These are phyloP conservation scores for Aechmea fasciata DNA, from an alignment of 176 grass and related monocot genomes.

Conservation along the genomic window DNA sequence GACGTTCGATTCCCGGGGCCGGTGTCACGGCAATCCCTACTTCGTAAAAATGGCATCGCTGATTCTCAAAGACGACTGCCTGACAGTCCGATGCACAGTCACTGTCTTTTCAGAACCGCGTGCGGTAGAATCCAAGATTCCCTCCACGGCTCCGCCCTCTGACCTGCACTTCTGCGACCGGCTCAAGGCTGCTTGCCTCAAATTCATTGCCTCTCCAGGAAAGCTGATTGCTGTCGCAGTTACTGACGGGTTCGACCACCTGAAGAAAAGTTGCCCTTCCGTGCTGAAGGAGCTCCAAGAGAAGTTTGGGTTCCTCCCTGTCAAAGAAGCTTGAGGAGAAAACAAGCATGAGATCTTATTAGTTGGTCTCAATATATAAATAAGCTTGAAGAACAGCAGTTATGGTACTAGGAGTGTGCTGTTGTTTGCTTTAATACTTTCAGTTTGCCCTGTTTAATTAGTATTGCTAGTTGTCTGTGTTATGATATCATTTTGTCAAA, in stretches of 20 bases:
- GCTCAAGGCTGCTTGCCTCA: slow-evolving; percentile 20
- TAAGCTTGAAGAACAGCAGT: too few species aligned
- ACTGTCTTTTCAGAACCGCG: neutral
- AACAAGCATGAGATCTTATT: too few species aligned
- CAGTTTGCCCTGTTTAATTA: too few species aligned
- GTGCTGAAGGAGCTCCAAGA: too few species aligned
- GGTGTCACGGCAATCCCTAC: neutral
- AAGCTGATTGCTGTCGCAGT: slow-evolving; percentile 17
- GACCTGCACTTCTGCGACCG: neutral
- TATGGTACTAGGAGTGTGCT: too few species aligned
- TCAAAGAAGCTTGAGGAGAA: too few species aligned
- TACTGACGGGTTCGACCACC: slow-evolving; percentile 13
- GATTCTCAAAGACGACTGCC: neutral
- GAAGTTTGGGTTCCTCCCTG: neutral
- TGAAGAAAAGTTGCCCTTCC: slow-evolving; percentile 24
- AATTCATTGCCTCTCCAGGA: slow-evolving; percentile 20
- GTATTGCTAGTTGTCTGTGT: too few species aligned
- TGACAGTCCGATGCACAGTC: neutral
- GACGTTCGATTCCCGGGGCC: neutral
- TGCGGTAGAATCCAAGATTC: neutral
- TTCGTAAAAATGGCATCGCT: neutral
- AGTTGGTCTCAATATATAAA: too few species aligned
- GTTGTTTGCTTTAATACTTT: too few species aligned
- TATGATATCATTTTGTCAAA: too few species aligned
- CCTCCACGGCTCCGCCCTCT: neutral